These are phyloP conservation scores for Naganishia albida DNA, from an alignment of 1,284 basidiomycete species.

Conservation along the genomic window DNA sequence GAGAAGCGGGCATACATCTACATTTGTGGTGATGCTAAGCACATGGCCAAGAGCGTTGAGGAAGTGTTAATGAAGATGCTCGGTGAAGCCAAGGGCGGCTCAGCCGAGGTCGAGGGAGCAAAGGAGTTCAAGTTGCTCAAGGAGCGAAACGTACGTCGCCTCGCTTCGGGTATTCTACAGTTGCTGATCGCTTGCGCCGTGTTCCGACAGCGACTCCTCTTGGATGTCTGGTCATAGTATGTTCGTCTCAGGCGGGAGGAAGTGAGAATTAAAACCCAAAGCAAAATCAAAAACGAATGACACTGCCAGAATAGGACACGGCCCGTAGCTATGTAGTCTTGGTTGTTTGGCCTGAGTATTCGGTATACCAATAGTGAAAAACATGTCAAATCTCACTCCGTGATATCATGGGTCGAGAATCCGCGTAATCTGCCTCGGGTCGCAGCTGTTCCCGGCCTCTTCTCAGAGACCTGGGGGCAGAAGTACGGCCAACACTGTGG, in stretches of 20 bases:
- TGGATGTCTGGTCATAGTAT: constrained; percentile 36
- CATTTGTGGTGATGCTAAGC: constrained; percentile 95
- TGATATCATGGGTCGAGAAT: too few relatives aligned
- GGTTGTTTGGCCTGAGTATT: not conserved
- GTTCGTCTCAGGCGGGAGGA: not conserved
- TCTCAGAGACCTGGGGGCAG: too few relatives aligned
- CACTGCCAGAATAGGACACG: not conserved
- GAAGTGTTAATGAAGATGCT: constrained; percentile 79
- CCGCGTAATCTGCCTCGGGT: too few relatives aligned
- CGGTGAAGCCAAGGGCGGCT: constrained; percentile 89
- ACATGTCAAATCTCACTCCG: too few relatives aligned
- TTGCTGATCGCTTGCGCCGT: not conserved
- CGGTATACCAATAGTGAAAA: too few relatives aligned
- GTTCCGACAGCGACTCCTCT: constrained; percentile 28
- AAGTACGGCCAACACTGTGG: too few relatives aligned
- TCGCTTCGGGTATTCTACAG: not conserved
- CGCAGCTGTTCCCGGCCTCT: too few relatives aligned
- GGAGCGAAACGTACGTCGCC: constrained; percentile 63
- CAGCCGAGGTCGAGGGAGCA: constrained; percentile 76
- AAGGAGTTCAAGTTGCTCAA: constrained; percentile 92
- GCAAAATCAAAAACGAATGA: not conserved
- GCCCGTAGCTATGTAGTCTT: not conserved
- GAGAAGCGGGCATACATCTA: constrained; percentile 93
- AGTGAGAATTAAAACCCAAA: not conserved
- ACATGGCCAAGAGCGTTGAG: constrained; percentile 94